Evolutionary conservation across 352 stramenopile genomes (phyloP), one percentile per base, ranked within the genome.

Genomic region (Vaucheria bursata): DNA sequence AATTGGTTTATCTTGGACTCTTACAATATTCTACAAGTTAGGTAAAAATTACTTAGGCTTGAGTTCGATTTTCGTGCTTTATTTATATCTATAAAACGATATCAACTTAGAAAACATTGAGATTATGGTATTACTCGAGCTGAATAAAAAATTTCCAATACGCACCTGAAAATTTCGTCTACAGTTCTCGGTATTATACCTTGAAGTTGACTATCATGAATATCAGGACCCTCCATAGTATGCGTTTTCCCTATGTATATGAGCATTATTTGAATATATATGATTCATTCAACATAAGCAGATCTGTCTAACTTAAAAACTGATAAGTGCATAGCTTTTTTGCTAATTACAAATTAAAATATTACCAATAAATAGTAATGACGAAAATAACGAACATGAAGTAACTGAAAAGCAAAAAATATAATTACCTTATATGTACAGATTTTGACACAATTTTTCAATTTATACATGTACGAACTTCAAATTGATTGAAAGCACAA

Each of bases 121-220:
- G 45, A 59, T 59, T 18, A 29, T 59, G 45, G 18, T 59, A 29
- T 18, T 18, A 18, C 45, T 59, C 45, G 18, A 29, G 18, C 18
- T 59, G 45, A 29, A 59, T n/a, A n/a, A n/a, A n/a, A n/a, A n/a
- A n/a, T n/a, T n/a, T n/a, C n/a, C n/a, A n/a, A n/a, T n/a, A n/a
- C n/a, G 7, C 31, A n/a, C 37, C 67, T 71, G 65, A 95, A 94
- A 77, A 95, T 90, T 79, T 91, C 89, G 3, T 87, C 92, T 0
- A 90, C 90, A 7, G 90, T 94, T 71, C 90, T 88, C 2, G 90
- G 90, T 75, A 95, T 94, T 73, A 95, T 92, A 68, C 90, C 90
- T 49, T 88, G 87, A 65, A 94, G 74, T 78, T 92, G 86, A 4
- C 86, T 85, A 84, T 95, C 88, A 79, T 95, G 88, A 77, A 95